Evolutionary conservation across 169 alveolate genomes (phyloP).

Genomic region (Cryptosporidium parvum): DNA sequence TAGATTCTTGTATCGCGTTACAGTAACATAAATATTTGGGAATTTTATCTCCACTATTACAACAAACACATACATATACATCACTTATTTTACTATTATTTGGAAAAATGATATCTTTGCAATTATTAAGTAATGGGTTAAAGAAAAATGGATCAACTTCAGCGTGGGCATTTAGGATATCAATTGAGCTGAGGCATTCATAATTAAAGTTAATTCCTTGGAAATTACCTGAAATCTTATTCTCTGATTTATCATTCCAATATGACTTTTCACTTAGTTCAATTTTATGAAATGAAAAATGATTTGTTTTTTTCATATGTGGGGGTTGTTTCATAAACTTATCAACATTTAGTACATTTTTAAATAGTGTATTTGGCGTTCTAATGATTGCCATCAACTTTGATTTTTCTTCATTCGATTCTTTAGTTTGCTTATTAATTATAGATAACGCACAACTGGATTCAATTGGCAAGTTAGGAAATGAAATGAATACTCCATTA

Average conservation of each 20-base stretch:
- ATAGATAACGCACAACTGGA: constrained; percentile 37
- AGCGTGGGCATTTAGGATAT: not conserved
- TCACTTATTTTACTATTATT: not conserved
- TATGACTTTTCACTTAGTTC: constrained; percentile 54
- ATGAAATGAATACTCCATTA: constrained; percentile 39
- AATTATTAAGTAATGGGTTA: constrained; percentile 16
- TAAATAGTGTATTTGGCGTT: constrained; percentile 39
- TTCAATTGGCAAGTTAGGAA: not conserved
- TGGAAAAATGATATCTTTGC: not conserved
- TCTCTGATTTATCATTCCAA: constrained; percentile 57
- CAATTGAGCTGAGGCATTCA: not conserved
- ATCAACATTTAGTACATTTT: constrained; percentile 24
- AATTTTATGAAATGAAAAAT: constrained; percentile 33
- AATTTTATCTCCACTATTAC: constrained; percentile 9
- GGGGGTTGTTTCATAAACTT: constrained; percentile 56
- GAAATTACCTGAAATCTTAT: not conserved
- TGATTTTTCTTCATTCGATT: not conserved
- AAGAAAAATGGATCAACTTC: not conserved
- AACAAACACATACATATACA: not conserved
- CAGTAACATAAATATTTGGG: constrained; percentile 26
- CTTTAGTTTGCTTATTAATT: constrained; percentile 22
- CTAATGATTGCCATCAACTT: constrained; percentile 50
- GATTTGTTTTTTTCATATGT: constrained; percentile 36
- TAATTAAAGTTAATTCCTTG: not conserved
- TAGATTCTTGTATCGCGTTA: not conserved